Evolutionary conservation across 192 early-diverging fungal species (phyloP), one percentile per base, ranked within the genome.

Genomic region (Globomyces pollinis-pini): DNA sequence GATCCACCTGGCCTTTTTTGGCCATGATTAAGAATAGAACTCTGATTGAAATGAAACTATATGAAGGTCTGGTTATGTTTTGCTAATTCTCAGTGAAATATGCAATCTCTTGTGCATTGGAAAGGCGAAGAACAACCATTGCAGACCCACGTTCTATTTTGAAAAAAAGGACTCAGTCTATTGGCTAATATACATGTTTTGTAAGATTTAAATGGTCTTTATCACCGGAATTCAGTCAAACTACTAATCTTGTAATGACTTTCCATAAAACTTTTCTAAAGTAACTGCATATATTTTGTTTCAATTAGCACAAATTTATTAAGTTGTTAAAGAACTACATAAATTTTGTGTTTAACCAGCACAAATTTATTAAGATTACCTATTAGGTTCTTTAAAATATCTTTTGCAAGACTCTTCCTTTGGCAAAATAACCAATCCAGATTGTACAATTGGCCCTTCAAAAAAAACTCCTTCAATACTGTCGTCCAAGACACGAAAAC

Each of bases 1-100:
- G 80, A 44, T 79, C 86, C 2, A 86, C 87, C 0, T 91, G 88
- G 88, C 88, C 88, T 1, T 69, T 80, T 30, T 52, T 91, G 11
- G 72, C 79, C 3, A 65, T 91, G 60, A 85, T 89, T 53, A 71
- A 69, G 23, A 75, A 79, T 41, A 69, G 88, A n/a, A 78, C 78
- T 21, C 75, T 73, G 66, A 77, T 91, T 43, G 88, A 91, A 64
- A 54, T 87, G 21, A 82, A 77, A 23, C 64, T 91, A 12, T 83
- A 90, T 47, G 42, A 35, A 39, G 55, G 50, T 51, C 30, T 13
- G 13, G 13, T 13, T 36, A 51, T 16, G 30, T 18, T n/a, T 6
- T 44, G n/a, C 3, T 47, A 47, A 47, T 26, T 1, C 11, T n/a
- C n/a, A 47, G 44, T 47, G 1, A 47, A 47, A 26, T 24, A 47